These are phyloP conservation scores for Ogataea thermomethanolica DNA, from an alignment of 805 yeast species.

Conservation along the genomic window DNA sequence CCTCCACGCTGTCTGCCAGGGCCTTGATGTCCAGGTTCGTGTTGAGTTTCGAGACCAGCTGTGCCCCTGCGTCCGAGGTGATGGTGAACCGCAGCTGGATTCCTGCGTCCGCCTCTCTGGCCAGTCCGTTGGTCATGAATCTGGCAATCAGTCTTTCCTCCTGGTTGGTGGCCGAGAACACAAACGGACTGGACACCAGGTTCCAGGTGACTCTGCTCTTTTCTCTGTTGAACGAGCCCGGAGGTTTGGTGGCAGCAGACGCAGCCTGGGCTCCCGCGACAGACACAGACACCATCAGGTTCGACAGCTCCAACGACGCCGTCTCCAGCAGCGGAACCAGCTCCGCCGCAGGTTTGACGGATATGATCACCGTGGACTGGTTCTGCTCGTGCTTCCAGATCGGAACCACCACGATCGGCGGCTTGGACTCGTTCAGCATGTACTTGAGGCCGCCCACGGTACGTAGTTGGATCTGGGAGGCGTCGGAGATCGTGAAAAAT, in stretches of 20 bases:
- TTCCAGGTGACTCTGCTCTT: conserved; percentile 87
- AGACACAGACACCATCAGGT: conserved; percentile 59
- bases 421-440: conserved; percentile 46
- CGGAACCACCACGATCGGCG: conserved; percentile 74
- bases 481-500: conserved; percentile 41
- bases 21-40: conserved; percentile 35
- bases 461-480: conserved; percentile 51
- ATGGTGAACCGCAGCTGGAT: conserved; percentile 65
- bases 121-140: conserved; percentile 71
- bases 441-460: conserved; percentile 84
- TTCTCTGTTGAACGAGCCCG: conserved; percentile 86
- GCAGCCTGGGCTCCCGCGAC: conserved; percentile 59
- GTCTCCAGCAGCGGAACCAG: conserved; percentile 35
- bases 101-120: conserved; percentile 71
- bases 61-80: conserved; percentile 40
- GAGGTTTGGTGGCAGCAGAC: conserved; percentile 85
- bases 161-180: conserved; percentile 30
- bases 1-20: conserved; percentile 27
- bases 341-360: conserved; percentile 53
- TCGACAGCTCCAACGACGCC: conserved; percentile 46
- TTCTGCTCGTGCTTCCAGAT: conserved; percentile 85
- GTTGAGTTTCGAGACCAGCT: conserved; percentile 39
- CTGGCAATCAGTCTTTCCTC: conserved; percentile 82
- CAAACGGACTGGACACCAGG: conserved; percentile 40
- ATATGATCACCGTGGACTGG: conserved; percentile 82